A percentile compares a stretch with the other conserved stretches of the same genome.
Evolutionary conservation across 2,329 filamentous ascomycete genomes (phyloP).

Genomic region (Colletotrichum sp.): DNA sequence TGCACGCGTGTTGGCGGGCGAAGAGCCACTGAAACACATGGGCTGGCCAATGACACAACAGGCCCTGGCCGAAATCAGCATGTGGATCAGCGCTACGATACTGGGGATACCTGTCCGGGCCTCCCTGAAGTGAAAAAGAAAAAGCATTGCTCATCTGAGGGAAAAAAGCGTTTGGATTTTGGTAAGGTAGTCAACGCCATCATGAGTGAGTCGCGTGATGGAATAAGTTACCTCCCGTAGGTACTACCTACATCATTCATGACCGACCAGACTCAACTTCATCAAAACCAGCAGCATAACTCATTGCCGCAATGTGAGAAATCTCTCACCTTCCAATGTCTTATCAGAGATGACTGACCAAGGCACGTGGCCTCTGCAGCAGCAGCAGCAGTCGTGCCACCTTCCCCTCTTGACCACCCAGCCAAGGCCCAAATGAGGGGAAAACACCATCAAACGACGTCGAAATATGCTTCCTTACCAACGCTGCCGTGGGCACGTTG

Average conservation of each 20-base stretch:
- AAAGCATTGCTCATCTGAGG: no score
- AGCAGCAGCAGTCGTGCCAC: background rate
- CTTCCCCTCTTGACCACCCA: slow-evolving; percentile 8
- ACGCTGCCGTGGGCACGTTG: slow-evolving; percentile 9
- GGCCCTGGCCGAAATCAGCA: background rate
- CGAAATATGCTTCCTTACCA: slow-evolving; percentile 3
- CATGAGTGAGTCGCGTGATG: no score
- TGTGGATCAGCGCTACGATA: background rate
- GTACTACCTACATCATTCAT: no score
- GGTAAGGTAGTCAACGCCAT: no score
- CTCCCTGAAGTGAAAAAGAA: no score
- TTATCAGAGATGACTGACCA: background rate
- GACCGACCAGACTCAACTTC: background rate
- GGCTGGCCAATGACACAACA: background rate
- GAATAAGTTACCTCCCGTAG: no score
- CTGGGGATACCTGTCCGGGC: no score
- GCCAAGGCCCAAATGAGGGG: background rate
- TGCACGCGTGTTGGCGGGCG: background rate
- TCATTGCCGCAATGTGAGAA: background rate
- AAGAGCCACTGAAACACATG: background rate
- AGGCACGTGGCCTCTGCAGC: slow-evolving; percentile 4
- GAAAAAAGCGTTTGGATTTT: no score
- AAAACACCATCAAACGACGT: background rate
- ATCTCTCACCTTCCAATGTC: background rate
- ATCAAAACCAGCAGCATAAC: background rate